phyloP scores from a whole-genome alignment of 2,329 filamentous ascomycete species.

The Zasmidium cellare region DNA sequence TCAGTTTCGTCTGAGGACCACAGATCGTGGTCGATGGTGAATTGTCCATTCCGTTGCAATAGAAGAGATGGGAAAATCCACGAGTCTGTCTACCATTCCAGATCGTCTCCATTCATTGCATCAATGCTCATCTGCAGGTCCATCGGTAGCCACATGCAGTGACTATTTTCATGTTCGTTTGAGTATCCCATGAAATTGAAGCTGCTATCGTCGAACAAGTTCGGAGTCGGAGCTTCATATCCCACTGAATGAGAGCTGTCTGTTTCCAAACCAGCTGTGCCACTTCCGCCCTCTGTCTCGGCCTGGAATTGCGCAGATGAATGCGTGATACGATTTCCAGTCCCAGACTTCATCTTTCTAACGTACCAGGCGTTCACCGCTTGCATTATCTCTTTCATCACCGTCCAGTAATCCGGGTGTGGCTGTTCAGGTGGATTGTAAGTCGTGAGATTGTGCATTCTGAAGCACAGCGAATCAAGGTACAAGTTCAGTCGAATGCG shows the following conservation, averaged over 20 bases:
- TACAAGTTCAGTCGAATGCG: not conserved
- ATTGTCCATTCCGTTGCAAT: conserved; percentile 13
- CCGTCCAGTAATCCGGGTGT: not conserved
- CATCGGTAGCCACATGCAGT: not conserved
- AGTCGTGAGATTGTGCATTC: not conserved
- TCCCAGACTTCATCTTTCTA: not conserved
- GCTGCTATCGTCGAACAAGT: not conserved
- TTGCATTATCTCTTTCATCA: not conserved
- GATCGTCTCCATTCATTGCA: not conserved
- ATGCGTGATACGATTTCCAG: not conserved
- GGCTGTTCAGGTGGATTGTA: not conserved
- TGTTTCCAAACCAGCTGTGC: not conserved
- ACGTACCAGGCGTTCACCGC: not conserved
- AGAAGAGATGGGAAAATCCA: not conserved
- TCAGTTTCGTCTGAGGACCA: conserved; percentile 57
- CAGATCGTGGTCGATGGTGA: conserved; percentile 15
- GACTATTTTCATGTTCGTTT: not conserved
- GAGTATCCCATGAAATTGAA: not conserved
- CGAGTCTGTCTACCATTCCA: not conserved
- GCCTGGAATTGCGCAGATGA: not conserved
- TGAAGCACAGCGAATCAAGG: not conserved
- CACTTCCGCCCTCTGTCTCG: not conserved
- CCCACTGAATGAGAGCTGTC: not conserved
- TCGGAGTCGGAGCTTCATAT: not conserved
- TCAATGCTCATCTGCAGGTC: not conserved